Conservation (phyloP, 1,284 basidiomycete genomes). For the Austropuccinia psidii region DNA sequence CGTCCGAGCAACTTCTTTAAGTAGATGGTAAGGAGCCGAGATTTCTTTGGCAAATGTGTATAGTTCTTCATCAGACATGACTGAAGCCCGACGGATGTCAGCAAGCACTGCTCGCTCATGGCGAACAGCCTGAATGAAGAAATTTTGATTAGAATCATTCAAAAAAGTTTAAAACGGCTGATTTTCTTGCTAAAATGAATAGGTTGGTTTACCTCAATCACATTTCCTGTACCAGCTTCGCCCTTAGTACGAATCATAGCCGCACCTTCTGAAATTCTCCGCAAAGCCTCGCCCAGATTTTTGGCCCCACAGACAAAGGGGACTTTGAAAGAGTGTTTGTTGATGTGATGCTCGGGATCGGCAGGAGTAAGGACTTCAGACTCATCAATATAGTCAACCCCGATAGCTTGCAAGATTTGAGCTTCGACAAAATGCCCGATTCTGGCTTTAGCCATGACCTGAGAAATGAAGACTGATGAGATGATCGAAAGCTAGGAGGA, state of each 20-base stretch:
- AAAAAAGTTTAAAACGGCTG: too few species aligned
- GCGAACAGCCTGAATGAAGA: slow-evolving; percentile 60
- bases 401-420: slow-evolving; percentile 87
- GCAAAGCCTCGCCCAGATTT: slow-evolving; percentile 71
- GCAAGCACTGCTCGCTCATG: slow-evolving; percentile 76
- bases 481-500: neutral
- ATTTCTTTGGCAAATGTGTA: slow-evolving; percentile 91
- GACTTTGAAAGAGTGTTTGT: slow-evolving; percentile 75
- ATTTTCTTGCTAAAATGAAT: neutral
- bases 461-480: slow-evolving; percentile 63
- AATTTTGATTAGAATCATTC: neutral
- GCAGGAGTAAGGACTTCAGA: slow-evolving; percentile 94
- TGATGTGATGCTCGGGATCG: slow-evolving; percentile 55
- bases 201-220: slow-evolving; percentile 61
- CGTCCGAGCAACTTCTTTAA: slow-evolving; percentile 90
- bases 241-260: slow-evolving; percentile 94
- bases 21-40: slow-evolving; percentile 88
- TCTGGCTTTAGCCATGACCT: slow-evolving; percentile 84
- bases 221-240: slow-evolving; percentile 94
- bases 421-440: slow-evolving; percentile 98
- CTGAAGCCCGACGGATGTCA: slow-evolving; percentile 74
- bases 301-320: slow-evolving; percentile 58
- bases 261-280: slow-evolving; percentile 93
- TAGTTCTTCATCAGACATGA: slow-evolving; percentile 77
- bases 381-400: slow-evolving; percentile 92